phyloP scores from a whole-genome alignment of 2,329 filamentous ascomycete genomes.

The Geosmithia flava region DNA sequence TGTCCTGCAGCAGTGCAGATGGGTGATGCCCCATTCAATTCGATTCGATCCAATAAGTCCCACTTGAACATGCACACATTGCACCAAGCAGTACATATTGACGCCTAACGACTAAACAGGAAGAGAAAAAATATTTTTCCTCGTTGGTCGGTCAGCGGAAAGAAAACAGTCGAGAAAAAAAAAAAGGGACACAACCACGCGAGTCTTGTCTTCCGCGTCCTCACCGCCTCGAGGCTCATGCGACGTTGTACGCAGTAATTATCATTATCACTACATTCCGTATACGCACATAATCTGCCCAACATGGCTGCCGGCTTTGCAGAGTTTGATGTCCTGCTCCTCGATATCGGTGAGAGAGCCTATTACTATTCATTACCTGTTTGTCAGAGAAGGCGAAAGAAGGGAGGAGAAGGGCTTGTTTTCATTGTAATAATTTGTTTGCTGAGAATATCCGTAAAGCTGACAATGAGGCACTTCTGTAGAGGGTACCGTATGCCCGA shows the following conservation, averaged over 20 bases:
- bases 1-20: neutral
- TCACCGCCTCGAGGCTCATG: conserved; percentile 1
- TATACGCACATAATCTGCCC: neutral
- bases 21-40: neutral
- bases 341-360: conserved; percentile 6
- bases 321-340: conserved; percentile 4
- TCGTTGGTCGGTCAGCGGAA: neutral
- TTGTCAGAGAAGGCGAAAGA: neutral
- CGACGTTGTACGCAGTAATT: neutral
- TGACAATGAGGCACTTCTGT: conserved; percentile 3
- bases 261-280: too few relatives aligned
- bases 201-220: neutral
- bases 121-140: conserved; percentile 1
- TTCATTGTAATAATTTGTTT: neutral
- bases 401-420: neutral
- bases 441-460: conserved; percentile 3
- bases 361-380: neutral
- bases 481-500: conserved; percentile 77
- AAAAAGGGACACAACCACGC: conserved; percentile 1
- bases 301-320: conserved; percentile 5
- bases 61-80: neutral
- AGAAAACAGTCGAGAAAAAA: neutral
- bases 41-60: neutral
- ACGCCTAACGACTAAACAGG: neutral
- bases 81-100: neutral